Percentiles rank a stretch among this genome's conserved stretches.
Evolutionary conservation across 331 rosid genomes (phyloP).

Genomic region (Pyracantha coccinea): DNA sequence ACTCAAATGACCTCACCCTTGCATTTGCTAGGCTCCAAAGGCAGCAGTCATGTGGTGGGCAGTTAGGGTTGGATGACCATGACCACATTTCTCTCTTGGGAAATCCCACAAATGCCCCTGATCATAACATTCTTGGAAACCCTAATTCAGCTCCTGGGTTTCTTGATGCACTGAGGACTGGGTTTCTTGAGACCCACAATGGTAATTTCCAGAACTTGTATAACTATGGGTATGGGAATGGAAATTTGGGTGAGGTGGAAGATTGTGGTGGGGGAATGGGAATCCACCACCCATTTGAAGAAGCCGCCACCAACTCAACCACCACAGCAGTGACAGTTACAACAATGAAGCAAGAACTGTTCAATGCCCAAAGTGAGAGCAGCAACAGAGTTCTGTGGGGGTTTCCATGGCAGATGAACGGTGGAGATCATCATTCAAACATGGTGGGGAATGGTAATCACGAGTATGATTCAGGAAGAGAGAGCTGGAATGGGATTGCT

Average conservation of each 20-base stretch:
- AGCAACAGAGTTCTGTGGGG: slow-evolving; percentile 60
- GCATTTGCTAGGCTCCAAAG: slow-evolving; percentile 85
- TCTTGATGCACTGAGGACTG: slow-evolving; percentile 51
- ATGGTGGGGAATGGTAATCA: slow-evolving; percentile 34
- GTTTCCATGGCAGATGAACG: slow-evolving; percentile 74
- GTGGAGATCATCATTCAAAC: slow-evolving; percentile 19
- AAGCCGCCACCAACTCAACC: slow-evolving; percentile 41
- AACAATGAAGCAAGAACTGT: slow-evolving; percentile 72
- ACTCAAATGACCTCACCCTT: slow-evolving; percentile 59
- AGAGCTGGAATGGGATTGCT: slow-evolving; percentile 65
- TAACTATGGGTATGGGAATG: slow-evolving; percentile 39
- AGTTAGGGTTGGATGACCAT: slow-evolving; percentile 45
- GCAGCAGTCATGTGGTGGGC: slow-evolving; percentile 44
- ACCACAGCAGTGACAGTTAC: slow-evolving; percentile 69
- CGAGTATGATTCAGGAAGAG: slow-evolving; percentile 57
- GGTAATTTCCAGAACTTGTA: slow-evolving; percentile 34
- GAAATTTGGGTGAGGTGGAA: slow-evolving; percentile 45
- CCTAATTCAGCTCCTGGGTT: slow-evolving; percentile 28
- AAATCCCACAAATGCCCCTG: slow-evolving; percentile 16
- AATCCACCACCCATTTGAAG: slow-evolving; percentile 29
- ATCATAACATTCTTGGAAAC: slow-evolving; percentile 29
- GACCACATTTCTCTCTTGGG: slow-evolving; percentile 43
- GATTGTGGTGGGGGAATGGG: slow-evolving; percentile 45
- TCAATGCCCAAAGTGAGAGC: slow-evolving; percentile 33
- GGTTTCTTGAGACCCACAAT: slow-evolving; percentile 41